phyloP scores from a whole-genome alignment of 805 yeast species.

The Wickerhamomyces chaumierensis region DNA sequence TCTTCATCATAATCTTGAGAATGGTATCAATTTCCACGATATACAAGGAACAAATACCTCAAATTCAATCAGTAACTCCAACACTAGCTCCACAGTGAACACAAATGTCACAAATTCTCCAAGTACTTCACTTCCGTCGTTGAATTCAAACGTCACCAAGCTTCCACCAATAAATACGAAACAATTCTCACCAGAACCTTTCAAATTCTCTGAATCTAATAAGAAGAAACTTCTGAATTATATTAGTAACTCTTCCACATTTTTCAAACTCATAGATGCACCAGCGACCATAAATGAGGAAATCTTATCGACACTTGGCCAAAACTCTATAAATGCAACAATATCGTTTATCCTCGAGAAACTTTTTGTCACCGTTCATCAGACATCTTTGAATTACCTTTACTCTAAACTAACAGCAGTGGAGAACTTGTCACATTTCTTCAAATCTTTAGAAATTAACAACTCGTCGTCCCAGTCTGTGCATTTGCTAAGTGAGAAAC shows the following conservation, averaged over 20 bases:
- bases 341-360: slow-evolving; percentile 54
- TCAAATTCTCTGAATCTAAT: slow-evolving; percentile 14
- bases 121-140: neutral
- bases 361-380: slow-evolving; percentile 41
- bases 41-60: slow-evolving; percentile 2
- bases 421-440: slow-evolving; percentile 22
- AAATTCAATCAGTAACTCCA: slow-evolving; percentile 4
- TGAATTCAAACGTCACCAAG: neutral
- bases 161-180: slow-evolving; percentile 4
- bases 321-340: slow-evolving; percentile 40
- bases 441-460: slow-evolving; percentile 29
- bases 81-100: slow-evolving; percentile 3
- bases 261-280: slow-evolving; percentile 33
- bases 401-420: slow-evolving; percentile 31
- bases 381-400: slow-evolving; percentile 43
- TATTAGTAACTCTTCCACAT: slow-evolving; percentile 53
- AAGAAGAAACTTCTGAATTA: slow-evolving; percentile 29
- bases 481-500: slow-evolving; percentile 30
- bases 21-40: slow-evolving; percentile 3
- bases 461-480: slow-evolving; percentile 13
- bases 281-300: slow-evolving; percentile 21
- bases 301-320: slow-evolving; percentile 47
- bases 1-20: slow-evolving; percentile 3
- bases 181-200: slow-evolving; percentile 5
- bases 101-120: slow-evolving; percentile 5